Conservation (phyloP, 2,329 filamentous ascomycete species). For the Trichoderma koningii region DNA sequence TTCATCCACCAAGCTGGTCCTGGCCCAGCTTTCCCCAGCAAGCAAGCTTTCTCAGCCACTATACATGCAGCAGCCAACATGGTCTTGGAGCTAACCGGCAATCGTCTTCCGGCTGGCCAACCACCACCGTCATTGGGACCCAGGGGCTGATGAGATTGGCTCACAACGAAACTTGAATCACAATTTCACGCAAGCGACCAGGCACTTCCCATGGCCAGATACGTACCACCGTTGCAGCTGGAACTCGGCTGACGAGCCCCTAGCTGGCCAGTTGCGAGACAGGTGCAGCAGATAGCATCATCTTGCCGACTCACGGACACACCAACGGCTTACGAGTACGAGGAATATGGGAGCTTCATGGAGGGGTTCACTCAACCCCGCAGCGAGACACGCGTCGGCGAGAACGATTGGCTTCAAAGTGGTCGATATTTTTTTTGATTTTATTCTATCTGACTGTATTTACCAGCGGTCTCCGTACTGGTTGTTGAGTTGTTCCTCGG, state of each 20-base stretch:
- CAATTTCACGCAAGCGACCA: slow-evolving; percentile 21
- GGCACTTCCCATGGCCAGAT: slow-evolving; percentile 11
- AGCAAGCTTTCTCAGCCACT: slow-evolving; percentile 21
- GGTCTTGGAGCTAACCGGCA: slow-evolving; percentile 27
- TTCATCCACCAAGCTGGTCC: slow-evolving; percentile 23
- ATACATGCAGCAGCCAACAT: slow-evolving; percentile 13
- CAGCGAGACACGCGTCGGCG: slow-evolving; percentile 8
- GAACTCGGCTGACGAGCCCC: slow-evolving; percentile 17
- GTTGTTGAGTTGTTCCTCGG: slow-evolving; percentile 32
- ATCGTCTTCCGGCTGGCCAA: slow-evolving; percentile 22
- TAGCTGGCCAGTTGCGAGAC: slow-evolving; percentile 16
- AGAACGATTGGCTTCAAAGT: slow-evolving; percentile 9
- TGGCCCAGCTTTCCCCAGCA: slow-evolving; percentile 6
- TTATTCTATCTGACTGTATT: slow-evolving; percentile 24
- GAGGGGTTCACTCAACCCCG: slow-evolving; percentile 21
- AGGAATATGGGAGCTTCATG: not conserved
- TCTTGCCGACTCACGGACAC: slow-evolving; percentile 1
- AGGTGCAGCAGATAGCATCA: slow-evolving; percentile 20
- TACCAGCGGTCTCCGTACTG: slow-evolving; percentile 28
- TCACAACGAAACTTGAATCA: slow-evolving; percentile 8
- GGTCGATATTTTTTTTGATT: slow-evolving; percentile 18
- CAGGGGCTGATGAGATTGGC: slow-evolving; percentile 18
- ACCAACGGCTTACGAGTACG: not conserved
- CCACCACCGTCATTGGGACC: slow-evolving; percentile 8
- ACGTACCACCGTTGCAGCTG: not conserved